Evolutionary conservation across 495 filamentous ascomycete species (phyloP).

Genomic region (Trichoderma orchidacearum): DNA sequence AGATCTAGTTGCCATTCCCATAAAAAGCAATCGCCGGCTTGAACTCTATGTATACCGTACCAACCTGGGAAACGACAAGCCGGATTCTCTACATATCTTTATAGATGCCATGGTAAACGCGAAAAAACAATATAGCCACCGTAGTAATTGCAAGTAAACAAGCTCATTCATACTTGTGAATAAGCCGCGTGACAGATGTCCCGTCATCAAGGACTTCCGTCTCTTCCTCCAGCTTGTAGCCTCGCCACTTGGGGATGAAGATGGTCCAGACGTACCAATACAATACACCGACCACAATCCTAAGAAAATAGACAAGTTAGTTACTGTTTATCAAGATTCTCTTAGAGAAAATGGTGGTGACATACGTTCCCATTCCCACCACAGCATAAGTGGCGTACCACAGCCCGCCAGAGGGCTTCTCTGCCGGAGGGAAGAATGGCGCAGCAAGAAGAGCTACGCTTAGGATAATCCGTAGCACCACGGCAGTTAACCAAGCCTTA

Average conservation of each 20-base stretch:
- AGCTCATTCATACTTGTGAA: conserved; percentile 13
- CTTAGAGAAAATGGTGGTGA: conserved; percentile 9
- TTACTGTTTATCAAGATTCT: conserved; percentile 7
- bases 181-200: conserved; percentile 43
- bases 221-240: conserved; percentile 45
- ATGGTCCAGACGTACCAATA: conserved; percentile 61
- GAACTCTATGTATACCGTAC: too few species aligned
- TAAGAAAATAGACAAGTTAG: conserved; percentile 20
- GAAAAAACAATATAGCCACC: not conserved
- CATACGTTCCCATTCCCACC: conserved; percentile 57
- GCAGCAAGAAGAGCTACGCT: conserved; percentile 36
- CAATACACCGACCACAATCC: conserved; percentile 43
- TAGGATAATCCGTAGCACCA: conserved; percentile 28
- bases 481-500: conserved; percentile 47
- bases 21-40: too few species aligned
- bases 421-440: conserved; percentile 38
- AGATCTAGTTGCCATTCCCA: too few species aligned
- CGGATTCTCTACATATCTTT: too few species aligned
- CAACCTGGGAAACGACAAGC: too few species aligned
- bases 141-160: not conserved
- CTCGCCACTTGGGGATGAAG: conserved; percentile 39
- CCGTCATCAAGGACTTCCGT: conserved; percentile 43
- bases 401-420: conserved; percentile 41
- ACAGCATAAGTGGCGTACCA: conserved; percentile 63
- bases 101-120: not conserved